Evolutionary conservation across 176 grass and related monocot species (phyloP).

Genomic region (Puccinellia tenuiflora): DNA sequence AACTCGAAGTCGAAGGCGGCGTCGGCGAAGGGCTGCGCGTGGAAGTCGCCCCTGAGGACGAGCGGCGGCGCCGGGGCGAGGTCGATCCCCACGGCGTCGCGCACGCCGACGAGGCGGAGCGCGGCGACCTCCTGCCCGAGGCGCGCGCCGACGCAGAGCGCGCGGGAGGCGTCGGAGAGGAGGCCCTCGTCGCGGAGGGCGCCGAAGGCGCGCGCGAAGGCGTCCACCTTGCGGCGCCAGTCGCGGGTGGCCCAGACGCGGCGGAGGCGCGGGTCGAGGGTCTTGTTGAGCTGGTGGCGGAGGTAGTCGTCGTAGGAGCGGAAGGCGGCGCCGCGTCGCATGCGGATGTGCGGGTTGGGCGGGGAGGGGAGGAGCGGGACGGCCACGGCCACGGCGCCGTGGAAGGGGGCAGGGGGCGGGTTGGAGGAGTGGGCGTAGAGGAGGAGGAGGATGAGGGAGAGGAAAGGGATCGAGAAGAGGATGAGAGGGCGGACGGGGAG

Average conservation of each 20-base stretch:
- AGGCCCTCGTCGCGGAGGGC: constrained; percentile 21
- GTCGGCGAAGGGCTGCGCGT: constrained; percentile 62
- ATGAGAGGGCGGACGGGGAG: constrained; percentile 22
- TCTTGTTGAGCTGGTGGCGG: constrained; percentile 92
- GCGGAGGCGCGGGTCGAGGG: constrained; percentile 79
- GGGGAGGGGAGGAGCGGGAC: constrained; percentile 16
- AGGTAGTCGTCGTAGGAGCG: constrained; percentile 86
- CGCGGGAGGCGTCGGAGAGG: constrained; percentile 60
- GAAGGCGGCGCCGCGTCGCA: constrained; percentile 52
- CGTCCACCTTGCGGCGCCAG: constrained; percentile 71
- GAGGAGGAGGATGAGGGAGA: constrained; percentile 40
- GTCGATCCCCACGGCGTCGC: constrained; percentile 59
- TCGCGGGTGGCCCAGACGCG: constrained; percentile 85
- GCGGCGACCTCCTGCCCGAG: constrained; percentile 68
- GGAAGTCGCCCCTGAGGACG: constrained; percentile 71
- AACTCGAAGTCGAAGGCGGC: constrained; percentile 90
- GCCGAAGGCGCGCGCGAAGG: constrained; percentile 60
- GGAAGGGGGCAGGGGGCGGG: not conserved
- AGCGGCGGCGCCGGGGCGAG: constrained; percentile 72
- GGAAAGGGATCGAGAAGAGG: constrained; percentile 26
- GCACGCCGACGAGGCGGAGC: constrained; percentile 59
- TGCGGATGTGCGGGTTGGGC: constrained; percentile 58
- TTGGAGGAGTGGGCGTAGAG: constrained; percentile 19
- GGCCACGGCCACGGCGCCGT: too few species aligned
- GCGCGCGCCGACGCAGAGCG: constrained; percentile 79